These are phyloP conservation scores for Pichia californica DNA, from an alignment of 805 yeast genomes.

Conservation along the genomic window DNA sequence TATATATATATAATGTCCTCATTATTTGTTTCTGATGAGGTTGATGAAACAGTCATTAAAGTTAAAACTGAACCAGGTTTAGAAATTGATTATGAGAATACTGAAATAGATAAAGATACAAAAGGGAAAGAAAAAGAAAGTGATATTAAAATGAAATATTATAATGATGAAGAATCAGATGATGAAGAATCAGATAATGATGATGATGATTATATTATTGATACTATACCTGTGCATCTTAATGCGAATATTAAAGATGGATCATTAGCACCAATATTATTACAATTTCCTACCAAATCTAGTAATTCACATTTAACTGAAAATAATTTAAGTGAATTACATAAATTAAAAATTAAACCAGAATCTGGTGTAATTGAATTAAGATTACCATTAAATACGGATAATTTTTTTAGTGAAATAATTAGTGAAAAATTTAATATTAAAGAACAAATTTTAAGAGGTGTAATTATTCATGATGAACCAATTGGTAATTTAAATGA, in stretches of 20 bases:
- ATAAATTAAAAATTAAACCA: constrained; percentile 40
- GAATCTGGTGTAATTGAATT: constrained; percentile 62
- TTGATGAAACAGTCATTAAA: neutral
- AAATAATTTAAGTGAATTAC: constrained; percentile 2
- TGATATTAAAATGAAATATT: neutral
- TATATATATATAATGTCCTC: constrained; percentile 5
- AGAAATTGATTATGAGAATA: constrained; percentile 20
- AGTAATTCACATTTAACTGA: constrained; percentile 21
- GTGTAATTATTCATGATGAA: constrained; percentile 52
- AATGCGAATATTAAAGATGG: constrained; percentile 13
- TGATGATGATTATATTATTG: constrained; percentile 56
- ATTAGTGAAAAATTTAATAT: constrained; percentile 55
- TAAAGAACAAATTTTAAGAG: constrained; percentile 57
- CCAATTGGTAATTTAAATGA: constrained; percentile 27
- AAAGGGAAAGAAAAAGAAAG: constrained; percentile 4
- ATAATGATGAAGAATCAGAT: constrained; percentile 9
- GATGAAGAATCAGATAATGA: constrained; percentile 48
- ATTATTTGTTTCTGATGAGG: constrained; percentile 14
- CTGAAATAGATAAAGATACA: neutral
- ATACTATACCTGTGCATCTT: constrained; percentile 53
- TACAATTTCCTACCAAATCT: constrained; percentile 57
- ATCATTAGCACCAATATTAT: constrained; percentile 30
- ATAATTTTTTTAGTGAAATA: constrained; percentile 57
- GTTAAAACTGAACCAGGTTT: constrained; percentile 6
- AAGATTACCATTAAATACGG: constrained; percentile 67